Evolutionary conservation across 2,329 filamentous ascomycete genomes (phyloP).

Genomic region (Pseudocercospora musae): DNA sequence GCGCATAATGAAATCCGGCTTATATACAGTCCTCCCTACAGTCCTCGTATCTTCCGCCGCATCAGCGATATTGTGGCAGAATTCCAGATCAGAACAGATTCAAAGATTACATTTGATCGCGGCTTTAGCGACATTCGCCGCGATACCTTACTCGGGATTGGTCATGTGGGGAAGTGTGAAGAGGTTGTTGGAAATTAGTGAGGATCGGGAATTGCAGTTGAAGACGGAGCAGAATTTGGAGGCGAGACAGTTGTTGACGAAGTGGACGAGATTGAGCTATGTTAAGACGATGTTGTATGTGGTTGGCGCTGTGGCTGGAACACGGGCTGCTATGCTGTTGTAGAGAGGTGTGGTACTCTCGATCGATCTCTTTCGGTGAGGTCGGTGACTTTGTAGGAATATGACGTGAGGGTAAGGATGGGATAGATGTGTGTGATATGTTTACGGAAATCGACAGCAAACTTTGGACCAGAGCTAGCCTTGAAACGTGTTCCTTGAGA

Average conservation of each 20-base stretch:
- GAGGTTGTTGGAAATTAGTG: constrained; percentile 19
- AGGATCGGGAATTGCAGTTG: constrained; percentile 7
- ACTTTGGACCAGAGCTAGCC: neutral
- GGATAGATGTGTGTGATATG: neutral
- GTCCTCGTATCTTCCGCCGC: neutral
- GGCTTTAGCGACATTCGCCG: neutral
- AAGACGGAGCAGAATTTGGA: constrained; percentile 19
- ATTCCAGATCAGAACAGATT: neutral
- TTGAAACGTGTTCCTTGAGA: no score
- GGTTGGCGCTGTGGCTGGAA: constrained; percentile 6
- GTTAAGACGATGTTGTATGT: constrained; percentile 7
- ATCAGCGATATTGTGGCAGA: neutral
- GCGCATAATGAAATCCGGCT: neutral
- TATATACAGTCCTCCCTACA: neutral
- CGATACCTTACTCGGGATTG: constrained; percentile 2
- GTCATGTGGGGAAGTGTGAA: constrained; percentile 12
- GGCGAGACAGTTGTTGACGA: constrained; percentile 14
- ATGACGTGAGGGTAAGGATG: neutral
- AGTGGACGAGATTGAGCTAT: constrained; percentile 12
- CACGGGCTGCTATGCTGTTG: constrained; percentile 10
- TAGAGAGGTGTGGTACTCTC: neutral
- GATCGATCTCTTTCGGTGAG: no score
- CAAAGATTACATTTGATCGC: constrained; percentile 1
- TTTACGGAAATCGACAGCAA: neutral
- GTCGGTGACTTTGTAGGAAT: neutral